A percentile compares a stretch with the other conserved stretches of the same genome.
Conservation (phyloP, 2,329 filamentous ascomycete genomes). For the Balansia obtecta region DNA sequence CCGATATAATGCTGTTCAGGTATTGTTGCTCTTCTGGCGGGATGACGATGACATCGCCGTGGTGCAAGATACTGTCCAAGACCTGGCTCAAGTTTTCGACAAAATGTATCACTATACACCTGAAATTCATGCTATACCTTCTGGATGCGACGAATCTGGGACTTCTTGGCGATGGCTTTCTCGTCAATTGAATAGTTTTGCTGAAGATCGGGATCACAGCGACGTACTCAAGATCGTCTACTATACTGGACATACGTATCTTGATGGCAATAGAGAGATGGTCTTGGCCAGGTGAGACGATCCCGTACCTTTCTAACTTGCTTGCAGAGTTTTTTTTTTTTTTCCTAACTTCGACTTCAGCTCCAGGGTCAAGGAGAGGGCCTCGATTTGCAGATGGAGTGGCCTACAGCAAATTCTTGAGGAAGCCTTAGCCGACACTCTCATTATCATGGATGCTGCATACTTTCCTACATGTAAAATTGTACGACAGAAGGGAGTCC, state of each 20-base stretch:
- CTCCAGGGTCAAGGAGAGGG: constrained; percentile 31
- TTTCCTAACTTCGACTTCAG: constrained; percentile 18
- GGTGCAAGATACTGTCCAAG: constrained; percentile 29
- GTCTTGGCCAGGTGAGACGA: constrained; percentile 40
- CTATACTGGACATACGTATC: constrained; percentile 41
- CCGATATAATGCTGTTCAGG: constrained; percentile 40
- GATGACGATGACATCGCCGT: constrained; percentile 34
- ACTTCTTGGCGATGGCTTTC: constrained; percentile 43
- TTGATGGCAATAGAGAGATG: constrained; percentile 45
- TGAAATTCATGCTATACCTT: constrained; percentile 37
- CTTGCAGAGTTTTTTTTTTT: no score
- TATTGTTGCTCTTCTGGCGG: constrained; percentile 43
- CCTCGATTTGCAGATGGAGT: constrained; percentile 40
- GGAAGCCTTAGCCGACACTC: constrained; percentile 40
- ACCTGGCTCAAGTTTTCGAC: constrained; percentile 37
- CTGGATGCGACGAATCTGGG: constrained; percentile 31
- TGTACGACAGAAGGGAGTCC: constrained; percentile 37
- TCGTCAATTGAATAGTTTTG: constrained; percentile 37
- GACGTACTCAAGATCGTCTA: constrained; percentile 47
- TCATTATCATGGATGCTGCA: constrained; percentile 46
- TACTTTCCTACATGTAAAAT: constrained; percentile 44
- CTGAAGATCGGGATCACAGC: constrained; percentile 39
- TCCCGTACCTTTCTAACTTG: background rate
- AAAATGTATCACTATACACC: constrained; percentile 39
- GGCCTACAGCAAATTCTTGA: constrained; percentile 44